Percentiles rank a stretch among this genome's conserved stretches.
These are phyloP conservation scores for Colletotrichum echinochloae DNA, from an alignment of 2,329 filamentous ascomycete species.

Conservation along the genomic window DNA sequence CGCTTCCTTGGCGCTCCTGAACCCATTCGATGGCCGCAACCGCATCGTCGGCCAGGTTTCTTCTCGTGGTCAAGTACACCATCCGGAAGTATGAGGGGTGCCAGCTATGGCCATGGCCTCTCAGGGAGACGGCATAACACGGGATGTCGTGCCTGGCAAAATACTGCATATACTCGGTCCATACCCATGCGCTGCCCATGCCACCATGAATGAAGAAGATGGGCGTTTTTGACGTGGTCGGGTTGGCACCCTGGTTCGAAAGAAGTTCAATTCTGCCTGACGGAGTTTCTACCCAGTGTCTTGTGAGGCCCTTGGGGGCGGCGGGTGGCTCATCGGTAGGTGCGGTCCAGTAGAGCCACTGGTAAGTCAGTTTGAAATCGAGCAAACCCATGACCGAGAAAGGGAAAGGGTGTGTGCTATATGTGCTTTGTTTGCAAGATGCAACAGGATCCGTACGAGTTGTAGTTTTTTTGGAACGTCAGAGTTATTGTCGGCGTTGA, in stretches of 20 bases:
- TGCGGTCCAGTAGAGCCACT: constrained; percentile 48
- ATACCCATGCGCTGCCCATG: constrained; percentile 65
- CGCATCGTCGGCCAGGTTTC: constrained; percentile 58
- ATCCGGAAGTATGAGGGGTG: constrained; percentile 61
- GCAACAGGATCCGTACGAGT: too few relatives aligned
- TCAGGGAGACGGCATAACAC: constrained; percentile 64
- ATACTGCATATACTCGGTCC: constrained; percentile 63
- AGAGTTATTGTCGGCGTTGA: neutral
- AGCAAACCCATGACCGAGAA: constrained; percentile 36
- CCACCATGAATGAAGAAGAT: constrained; percentile 67
- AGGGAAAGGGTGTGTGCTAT: too few relatives aligned
- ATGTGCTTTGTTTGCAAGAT: neutral
- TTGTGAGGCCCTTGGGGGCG: constrained; percentile 56
- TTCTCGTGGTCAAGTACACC: constrained; percentile 58
- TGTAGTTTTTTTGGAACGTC: neutral
- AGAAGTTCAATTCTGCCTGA: constrained; percentile 63
- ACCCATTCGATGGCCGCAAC: constrained; percentile 56
- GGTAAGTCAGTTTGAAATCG: constrained; percentile 49
- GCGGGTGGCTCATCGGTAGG: constrained; percentile 44
- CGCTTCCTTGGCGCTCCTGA: constrained; percentile 45
- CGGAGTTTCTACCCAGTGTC: constrained; percentile 57
- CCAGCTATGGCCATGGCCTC: constrained; percentile 66
- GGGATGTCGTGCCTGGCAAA: constrained; percentile 58
- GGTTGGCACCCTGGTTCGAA: constrained; percentile 50
- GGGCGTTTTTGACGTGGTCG: constrained; percentile 45